Conservation (phyloP, 306 rosid species). For the Vigna mungo region DNA sequence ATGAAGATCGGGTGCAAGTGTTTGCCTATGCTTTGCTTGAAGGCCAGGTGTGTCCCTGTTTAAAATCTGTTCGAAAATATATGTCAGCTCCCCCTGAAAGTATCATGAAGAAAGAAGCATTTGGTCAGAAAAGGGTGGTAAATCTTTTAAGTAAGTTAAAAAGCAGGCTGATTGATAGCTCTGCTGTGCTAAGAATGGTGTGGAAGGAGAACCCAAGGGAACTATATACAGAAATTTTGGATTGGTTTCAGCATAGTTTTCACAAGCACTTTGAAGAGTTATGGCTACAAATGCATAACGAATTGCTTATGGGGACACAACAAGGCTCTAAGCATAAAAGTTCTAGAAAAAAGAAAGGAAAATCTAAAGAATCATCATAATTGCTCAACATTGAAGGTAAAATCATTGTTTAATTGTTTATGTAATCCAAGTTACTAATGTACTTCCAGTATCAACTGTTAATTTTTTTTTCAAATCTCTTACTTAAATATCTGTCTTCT, state of each 20-base stretch:
- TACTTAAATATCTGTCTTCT: neutral
- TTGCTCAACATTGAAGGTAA: constrained; percentile 2
- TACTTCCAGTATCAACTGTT: neutral
- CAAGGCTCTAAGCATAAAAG: constrained; percentile 40
- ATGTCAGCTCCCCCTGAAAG: constrained; percentile 80
- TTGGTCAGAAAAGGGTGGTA: constrained; percentile 82
- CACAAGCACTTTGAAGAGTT: constrained; percentile 54
- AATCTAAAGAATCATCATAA: constrained; percentile 41
- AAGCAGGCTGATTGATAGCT: constrained; percentile 55
- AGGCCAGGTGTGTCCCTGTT: constrained; percentile 87
- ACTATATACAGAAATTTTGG: constrained; percentile 67
- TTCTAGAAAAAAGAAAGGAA: constrained; percentile 47
- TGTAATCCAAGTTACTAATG: neutral
- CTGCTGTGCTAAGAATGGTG: constrained; percentile 60
- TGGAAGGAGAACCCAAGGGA: constrained; percentile 84
- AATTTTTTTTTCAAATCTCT: neutral
- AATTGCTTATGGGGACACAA: constrained; percentile 59
- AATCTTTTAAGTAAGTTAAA: constrained; percentile 66
- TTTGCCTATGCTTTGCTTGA: constrained; percentile 85
- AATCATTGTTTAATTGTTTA: neutral
- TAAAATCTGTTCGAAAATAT: constrained; percentile 59
- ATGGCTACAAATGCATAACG: constrained; percentile 77
- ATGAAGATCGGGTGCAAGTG: constrained; percentile 53
- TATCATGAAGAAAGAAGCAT: constrained; percentile 77
- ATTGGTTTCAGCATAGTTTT: constrained; percentile 82